Evolutionary conservation across 176 grass and related monocot species (phyloP), one percentile per base, ranked within the genome.

Genomic region (Musa itinerans): DNA sequence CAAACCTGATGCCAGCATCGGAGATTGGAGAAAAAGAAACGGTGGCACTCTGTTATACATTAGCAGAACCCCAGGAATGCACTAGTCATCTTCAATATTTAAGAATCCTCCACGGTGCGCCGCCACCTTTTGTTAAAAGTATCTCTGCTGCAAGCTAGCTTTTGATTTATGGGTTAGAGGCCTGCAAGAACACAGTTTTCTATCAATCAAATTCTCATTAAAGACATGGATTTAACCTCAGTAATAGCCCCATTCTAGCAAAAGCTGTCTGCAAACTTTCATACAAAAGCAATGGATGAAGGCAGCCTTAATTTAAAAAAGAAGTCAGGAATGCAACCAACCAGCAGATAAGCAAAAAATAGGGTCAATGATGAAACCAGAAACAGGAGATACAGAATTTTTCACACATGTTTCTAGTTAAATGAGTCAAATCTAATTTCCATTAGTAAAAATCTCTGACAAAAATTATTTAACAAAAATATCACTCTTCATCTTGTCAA

Each of bases 41-140:
- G 51, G 3, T 9, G 9, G 15, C 17, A 9, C 7, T 22, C 14
- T 16, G 12, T 70, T 50, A 10, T 50, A 50, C 29, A 29, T 29
- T 29, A 29, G 61, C 17, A n/a, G 24, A 65, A 25, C 52, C 66
- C 13, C 75, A 71, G 56, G 16, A 71, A 52, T 15, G 53, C 9
- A 16, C 68, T 78, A 83, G 29, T 83, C 76, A 79, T 83, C 80
- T 54, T 87, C 85, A 73, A 27, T 1, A 64, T 65, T 20, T 14
- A 64, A 63, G 14, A 88, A 72, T 62, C 89, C 83, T 76, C 83
- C 83, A 21, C 89, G 83, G 0, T 54, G 76, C 65, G 82, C 24
- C 1, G 90, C 51, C 79, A 85, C 87, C 86, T 87, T 67, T 82
- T 80, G 17, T 87, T 91, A n/a, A 94, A 87, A 82, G 84, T 84